Evolutionary conservation across 139 green algal species (phyloP).

Genomic region (Chlorella sp.): DNA sequence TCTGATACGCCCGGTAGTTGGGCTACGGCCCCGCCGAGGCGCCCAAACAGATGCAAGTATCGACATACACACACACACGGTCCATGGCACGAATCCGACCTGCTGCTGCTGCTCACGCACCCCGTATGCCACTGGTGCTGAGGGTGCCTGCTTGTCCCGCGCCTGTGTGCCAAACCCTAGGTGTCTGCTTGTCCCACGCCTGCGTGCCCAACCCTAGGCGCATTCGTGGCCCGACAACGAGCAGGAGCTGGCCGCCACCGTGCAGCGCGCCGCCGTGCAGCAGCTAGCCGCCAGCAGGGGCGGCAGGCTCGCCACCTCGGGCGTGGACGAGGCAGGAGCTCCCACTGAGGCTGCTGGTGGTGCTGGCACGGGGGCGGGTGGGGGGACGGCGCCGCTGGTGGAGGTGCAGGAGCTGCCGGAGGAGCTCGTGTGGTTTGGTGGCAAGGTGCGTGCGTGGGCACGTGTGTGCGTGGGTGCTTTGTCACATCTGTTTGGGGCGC

Average conservation of each 20-base stretch:
- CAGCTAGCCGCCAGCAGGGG: not conserved
- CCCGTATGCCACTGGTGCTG: too few relatives aligned
- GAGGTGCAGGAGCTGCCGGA: constrained; percentile 13
- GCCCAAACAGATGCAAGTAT: not conserved
- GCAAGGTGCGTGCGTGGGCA: constrained; percentile 8
- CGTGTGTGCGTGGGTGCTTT: not conserved
- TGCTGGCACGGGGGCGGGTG: constrained; percentile 1
- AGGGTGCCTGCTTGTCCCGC: too few relatives aligned
- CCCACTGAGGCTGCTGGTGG: not conserved
- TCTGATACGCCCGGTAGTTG: not conserved
- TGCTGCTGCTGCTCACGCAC: not conserved
- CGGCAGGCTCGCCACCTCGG: not conserved
- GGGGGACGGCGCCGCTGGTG: not conserved
- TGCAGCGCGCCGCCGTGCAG: constrained; percentile 59
- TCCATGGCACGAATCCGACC: not conserved
- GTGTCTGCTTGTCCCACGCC: not conserved
- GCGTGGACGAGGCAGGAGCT: not conserved
- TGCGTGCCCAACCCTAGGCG: not conserved
- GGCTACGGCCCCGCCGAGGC: not conserved
- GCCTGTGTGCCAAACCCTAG: too few relatives aligned
- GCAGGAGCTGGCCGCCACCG: constrained; percentile 49
- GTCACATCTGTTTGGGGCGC: not conserved
- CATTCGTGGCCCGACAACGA: not conserved
- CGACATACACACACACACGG: not conserved
- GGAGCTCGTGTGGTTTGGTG: constrained; percentile 52